Base-by-base conservation (phyloP, 352 stramenopile species). In the Aphanomyces cochlioides region DNA sequence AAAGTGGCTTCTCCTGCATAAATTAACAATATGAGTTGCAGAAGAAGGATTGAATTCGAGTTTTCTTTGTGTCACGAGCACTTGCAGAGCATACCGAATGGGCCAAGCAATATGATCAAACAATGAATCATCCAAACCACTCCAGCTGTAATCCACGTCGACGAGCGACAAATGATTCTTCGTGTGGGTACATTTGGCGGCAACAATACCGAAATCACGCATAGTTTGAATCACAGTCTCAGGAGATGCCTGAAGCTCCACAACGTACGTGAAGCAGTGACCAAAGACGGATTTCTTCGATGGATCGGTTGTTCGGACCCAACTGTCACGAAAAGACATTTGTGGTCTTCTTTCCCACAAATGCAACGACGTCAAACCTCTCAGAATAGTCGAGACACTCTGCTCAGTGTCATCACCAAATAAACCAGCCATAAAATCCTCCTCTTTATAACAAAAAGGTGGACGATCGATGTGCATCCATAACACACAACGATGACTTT, bases 81-180 rank as follows among this genome's bases (percentile, higher is more conserved):
- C 63, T 17, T 69, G 63, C 13, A 69, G 36, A 7, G 63, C 63
- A 39, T 69, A 69, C 4, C 36, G 28, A 5, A 69, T 59, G 43
- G 41, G 17, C 6, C n/a, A 65, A 34, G 47, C 15, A n/a, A 69
- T 17, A 13, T 5, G n/a, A 5, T 17, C 63, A 19, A 69, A 69
- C 15, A 57, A 13, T 7, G 34, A 4, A 38, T 69, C 63, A 40
- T 58, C 54, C 5, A 41, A 41, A 21, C 63, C 63, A 28, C 63
- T 69, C 63, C 63, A 69, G 7, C 28, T 28, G 28, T 28, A 28
- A 28, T 28, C 28, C 28, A 28, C 28, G 28, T 28, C 28, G 28
- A 28, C 28, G 28, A 28, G 28, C 28, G 28, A 28, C 28, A 28
- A 28, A 28, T 28, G 28, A 28, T 28, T 28, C 28, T 28, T 28